Base-by-base conservation (phyloP, 257 asterid species). In the Fraxinus anomala region DNA sequence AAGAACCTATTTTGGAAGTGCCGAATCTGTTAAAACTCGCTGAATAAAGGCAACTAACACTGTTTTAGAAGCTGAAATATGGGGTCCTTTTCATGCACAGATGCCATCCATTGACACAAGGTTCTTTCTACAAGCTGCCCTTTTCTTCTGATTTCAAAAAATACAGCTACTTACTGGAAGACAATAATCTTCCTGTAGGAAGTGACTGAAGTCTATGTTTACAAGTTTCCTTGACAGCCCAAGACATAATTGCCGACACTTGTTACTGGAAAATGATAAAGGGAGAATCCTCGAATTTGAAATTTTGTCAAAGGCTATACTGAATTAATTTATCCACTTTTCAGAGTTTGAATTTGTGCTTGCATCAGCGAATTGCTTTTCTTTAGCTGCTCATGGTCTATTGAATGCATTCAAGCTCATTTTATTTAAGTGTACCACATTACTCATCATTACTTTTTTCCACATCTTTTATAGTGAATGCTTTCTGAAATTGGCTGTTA, bases 41-140 rank as follows among this genome's bases (percentile, higher is more conserved):
- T 56, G 42, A 17, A 21, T 51, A 13, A 49, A 56, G 42, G 61
- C 66, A 39, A 68, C 37, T 63, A 79, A 75, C 30, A 72, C 37
- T 28, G 75, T 37, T 49, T 72, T 75, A 49, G 81, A 77, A n/a
- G 47, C 68, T 51, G 80, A 63, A 70, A 63, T 42, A 39, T 8
- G 30, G 28, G 67, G 31, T 21, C 31, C 30, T 59, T 59, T 59
- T 59, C 67, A 21, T 59, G 67, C 31, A 59, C 67, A 23, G 67
- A 6, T 21, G 26, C n/a, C 30, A 59, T 59, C 67, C 67, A 21
- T 21, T 36, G 10, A 37, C 24, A 36, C 24, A 71, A 42, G 75
- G 19, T 66, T 59, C 21, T 54, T 49, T 70, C 75, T 68, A 23
- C 49, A 54, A 77, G 63, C 69, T 72, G 51, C 59, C 69, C 11